Conservation (phyloP, 1,139 yeast species). For the Kodamaea alishanica region DNA sequence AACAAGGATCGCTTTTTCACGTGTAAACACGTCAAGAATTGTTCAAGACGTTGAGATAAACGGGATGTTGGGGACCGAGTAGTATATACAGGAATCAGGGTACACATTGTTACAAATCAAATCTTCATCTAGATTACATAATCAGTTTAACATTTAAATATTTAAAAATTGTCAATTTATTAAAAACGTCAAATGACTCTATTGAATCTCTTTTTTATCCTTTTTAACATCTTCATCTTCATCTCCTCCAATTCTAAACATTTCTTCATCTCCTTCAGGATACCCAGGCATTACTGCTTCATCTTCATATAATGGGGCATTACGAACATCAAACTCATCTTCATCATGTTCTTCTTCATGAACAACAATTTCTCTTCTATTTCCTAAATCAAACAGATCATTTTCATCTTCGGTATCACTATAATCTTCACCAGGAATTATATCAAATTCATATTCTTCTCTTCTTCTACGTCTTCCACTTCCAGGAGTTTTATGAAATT, state of each 20-base stretch:
- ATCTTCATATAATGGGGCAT: slow-evolving; percentile 10
- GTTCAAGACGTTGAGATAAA: too few relatives aligned
- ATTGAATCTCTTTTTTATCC: background rate
- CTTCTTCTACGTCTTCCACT: slow-evolving; percentile 56
- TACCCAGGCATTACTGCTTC: slow-evolving; percentile 15
- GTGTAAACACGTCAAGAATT: too few relatives aligned
- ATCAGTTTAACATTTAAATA: too few relatives aligned
- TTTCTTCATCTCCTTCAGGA: slow-evolving; percentile 41
- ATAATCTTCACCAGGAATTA: slow-evolving; percentile 67
- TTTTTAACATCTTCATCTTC: slow-evolving; percentile 6
- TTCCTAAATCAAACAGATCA: slow-evolving; percentile 18
- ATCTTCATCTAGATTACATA: too few relatives aligned
- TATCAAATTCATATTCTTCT: slow-evolving; percentile 75
- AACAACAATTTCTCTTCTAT: slow-evolving; percentile 1
- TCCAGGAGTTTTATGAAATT: slow-evolving; percentile 49
- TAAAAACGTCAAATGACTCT: too few relatives aligned
- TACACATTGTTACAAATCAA: too few relatives aligned
- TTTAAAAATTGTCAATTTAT: too few relatives aligned
- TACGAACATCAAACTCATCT: slow-evolving; percentile 20
- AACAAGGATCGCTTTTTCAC: too few relatives aligned
- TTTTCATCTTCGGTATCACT: slow-evolving; percentile 21
- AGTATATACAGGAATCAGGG: too few relatives aligned
- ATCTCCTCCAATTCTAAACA: slow-evolving; percentile 32
- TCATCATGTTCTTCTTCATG: slow-evolving; percentile 12
- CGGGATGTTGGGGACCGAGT: too few relatives aligned